These are phyloP conservation scores for Pholiota adiposa DNA, from an alignment of 1,284 basidiomycete genomes.

Conservation along the genomic window DNA sequence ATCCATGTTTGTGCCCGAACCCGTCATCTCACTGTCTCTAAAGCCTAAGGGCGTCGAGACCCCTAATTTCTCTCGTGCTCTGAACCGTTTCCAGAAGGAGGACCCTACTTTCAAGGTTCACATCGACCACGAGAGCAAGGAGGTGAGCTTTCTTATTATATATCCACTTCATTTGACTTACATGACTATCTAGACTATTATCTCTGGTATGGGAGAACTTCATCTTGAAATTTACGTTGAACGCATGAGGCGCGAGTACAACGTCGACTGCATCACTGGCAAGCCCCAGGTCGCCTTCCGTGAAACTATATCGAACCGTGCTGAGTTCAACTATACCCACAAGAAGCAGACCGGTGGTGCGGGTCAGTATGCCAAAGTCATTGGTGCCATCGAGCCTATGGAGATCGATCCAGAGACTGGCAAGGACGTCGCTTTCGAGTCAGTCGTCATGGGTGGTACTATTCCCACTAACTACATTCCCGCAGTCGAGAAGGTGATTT, in stretches of 20 bases:
- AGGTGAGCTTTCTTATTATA: conserved; percentile 51
- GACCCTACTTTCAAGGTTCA: conserved; percentile 99
- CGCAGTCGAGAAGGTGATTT: conserved; percentile 87
- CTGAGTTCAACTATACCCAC: conserved; percentile 92
- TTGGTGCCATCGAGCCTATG: conserved; percentile 94
- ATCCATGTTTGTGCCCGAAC: conserved; percentile 98
- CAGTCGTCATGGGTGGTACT: conserved; percentile 89
- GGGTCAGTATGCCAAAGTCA: conserved; percentile 95
- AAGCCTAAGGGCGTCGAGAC: conserved; percentile 92
- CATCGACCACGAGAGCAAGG: conserved; percentile 92
- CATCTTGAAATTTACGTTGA: conserved; percentile 99
- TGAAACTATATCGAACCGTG: conserved; percentile 87
- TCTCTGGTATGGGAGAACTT: conserved; percentile 99
- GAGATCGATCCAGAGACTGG: conserved; percentile 72
- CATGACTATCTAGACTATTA: conserved; percentile 79
- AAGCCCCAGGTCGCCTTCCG: conserved; percentile 98
- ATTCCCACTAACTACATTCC: conserved; percentile 94
- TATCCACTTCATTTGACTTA: background rate
- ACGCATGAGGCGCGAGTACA: conserved; percentile 98
- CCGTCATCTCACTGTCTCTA: conserved; percentile 95
- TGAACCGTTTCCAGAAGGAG: conserved; percentile 99
- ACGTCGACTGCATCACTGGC: conserved; percentile 91
- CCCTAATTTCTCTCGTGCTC: conserved; percentile 94
- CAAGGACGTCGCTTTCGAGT: conserved; percentile 90
- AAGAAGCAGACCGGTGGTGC: conserved; percentile 99